Evolutionary conservation across 768 basidiomycete genomes (phyloP).

Genomic region (Leccinum obscurum): DNA sequence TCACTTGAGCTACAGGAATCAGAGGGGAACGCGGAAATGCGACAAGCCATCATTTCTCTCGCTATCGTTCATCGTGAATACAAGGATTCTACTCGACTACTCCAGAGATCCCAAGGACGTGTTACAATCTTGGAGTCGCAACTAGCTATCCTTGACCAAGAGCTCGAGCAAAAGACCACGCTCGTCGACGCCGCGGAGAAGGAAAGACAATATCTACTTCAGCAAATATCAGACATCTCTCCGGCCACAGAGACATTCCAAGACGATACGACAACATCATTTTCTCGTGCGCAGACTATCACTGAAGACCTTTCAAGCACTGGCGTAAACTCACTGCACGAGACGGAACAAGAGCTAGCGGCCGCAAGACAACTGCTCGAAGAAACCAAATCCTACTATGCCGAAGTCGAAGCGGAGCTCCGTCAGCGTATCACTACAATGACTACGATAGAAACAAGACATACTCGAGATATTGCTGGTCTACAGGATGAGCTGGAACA

Average conservation of each 20-base stretch:
- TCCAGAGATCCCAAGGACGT: constrained; percentile 9
- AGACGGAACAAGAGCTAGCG: constrained; percentile 36
- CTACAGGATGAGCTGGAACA: constrained; percentile 29
- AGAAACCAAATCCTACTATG: constrained; percentile 36
- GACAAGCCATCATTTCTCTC: constrained; percentile 24
- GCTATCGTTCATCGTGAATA: constrained; percentile 24
- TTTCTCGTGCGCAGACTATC: background rate
- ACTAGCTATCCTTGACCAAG: constrained; percentile 13
- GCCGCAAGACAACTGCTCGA: constrained; percentile 35
- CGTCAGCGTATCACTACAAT: constrained; percentile 29
- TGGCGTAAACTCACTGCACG: constrained; percentile 31
- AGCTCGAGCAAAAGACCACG: constrained; percentile 12
- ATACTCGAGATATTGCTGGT: constrained; percentile 18
- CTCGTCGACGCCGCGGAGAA: constrained; percentile 9
- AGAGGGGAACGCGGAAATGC: constrained; percentile 8
- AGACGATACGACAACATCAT: background rate
- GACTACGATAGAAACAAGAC: constrained; percentile 15
- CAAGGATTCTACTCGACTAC: constrained; percentile 13
- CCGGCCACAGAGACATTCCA: background rate
- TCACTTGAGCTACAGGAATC: constrained; percentile 9
- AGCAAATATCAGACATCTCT: constrained; percentile 11
- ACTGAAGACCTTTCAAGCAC: background rate
- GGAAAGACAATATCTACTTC: constrained; percentile 14
- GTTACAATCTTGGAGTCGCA: constrained; percentile 20
- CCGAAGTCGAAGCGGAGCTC: constrained; percentile 33